Evolutionary conservation across 306 rosid genomes (phyloP).

Genomic region (Cucurbita moschata): DNA sequence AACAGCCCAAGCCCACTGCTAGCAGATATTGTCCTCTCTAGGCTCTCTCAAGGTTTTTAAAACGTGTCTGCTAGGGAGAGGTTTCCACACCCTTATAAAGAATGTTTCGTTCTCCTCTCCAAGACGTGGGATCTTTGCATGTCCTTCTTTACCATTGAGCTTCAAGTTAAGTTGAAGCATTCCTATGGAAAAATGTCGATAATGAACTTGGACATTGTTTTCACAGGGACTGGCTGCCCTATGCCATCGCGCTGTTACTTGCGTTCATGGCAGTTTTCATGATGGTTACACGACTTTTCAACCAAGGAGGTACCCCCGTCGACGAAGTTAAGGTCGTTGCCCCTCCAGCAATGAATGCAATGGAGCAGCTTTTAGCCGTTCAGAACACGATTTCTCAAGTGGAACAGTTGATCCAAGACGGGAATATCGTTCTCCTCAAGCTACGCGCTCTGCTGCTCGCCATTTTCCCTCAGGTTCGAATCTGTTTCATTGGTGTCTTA

Average conservation of each 20-base stretch:
- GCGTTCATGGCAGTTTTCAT: slow-evolving; percentile 44
- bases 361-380: slow-evolving; percentile 94
- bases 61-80: too few species aligned
- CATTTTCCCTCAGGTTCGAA: slow-evolving; percentile 68
- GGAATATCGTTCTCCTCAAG: slow-evolving; percentile 69
- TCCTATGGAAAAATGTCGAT: not conserved
- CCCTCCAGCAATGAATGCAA: slow-evolving; percentile 70
- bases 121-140: not conserved
- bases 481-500: slow-evolving; percentile 7
- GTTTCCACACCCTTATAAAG: too few species aligned
- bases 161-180: not conserved
- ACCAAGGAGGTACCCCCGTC: slow-evolving; percentile 42
- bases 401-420: slow-evolving; percentile 64
- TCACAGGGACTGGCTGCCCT: slow-evolving; percentile 76
- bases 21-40: too few species aligned
- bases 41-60: too few species aligned
- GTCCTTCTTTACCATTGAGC: not conserved
- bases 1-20: too few species aligned
- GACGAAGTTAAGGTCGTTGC: slow-evolving; percentile 55
- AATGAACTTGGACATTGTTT: slow-evolving; percentile 2
- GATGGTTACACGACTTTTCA: slow-evolving; percentile 40
- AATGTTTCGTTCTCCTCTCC: too few species aligned
- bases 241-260: slow-evolving; percentile 34
- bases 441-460: slow-evolving; percentile 59
- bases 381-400: slow-evolving; percentile 74